Evolutionary conservation across 2,329 filamentous ascomycete species (phyloP), one percentile per base, ranked within the genome.

Genomic region (Aspergillus amoenus): DNA sequence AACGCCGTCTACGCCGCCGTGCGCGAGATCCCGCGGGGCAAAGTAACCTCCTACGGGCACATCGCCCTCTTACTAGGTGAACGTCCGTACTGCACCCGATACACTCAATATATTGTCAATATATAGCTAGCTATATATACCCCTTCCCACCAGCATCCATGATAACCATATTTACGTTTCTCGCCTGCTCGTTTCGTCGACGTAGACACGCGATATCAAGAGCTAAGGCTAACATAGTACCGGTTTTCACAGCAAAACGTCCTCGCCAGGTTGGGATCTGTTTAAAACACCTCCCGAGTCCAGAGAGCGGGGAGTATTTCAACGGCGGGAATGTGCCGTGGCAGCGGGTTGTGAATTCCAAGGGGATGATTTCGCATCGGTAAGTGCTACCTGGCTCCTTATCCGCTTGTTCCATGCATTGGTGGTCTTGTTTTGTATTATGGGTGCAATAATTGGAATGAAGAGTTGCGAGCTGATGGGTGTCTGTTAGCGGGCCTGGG

Each of bases 331-430:
- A 88, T 63, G 93, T 97, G 3, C 93, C 93, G 0, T 97, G 93
- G 93, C 93, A 97, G 78, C 82, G 94, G 57, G 90, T 97, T 58
- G 89, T 97, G 70, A 96, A 93, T 73, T 79, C 90, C 13, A 93
- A 90, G 74, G 93, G 93, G 21, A 80, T 85, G 58, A 95, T 97
- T 64, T 96, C 92, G 44, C 89, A 89, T 7, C 85, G 93, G 91
- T 93, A 68, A 64, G 78, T 57, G 13, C 34, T n/a, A 15, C 3
- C 17, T 45, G 15, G 41, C 22, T 55, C 13, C 15, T 37, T 37
- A 37, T 37, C 4, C 15, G n/a, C 15, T 37, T n/a, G 13, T 41
- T 15, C 49, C n/a, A 3, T 18, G 11, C 17, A 3, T 5, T 21
- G 4, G 7, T 17, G 9, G n/a, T 21, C 2, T 40, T 17, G 11